Evolutionary conservation across 2,329 filamentous ascomycete genomes (phyloP).

Genomic region (Nigrospora sphaerica): DNA sequence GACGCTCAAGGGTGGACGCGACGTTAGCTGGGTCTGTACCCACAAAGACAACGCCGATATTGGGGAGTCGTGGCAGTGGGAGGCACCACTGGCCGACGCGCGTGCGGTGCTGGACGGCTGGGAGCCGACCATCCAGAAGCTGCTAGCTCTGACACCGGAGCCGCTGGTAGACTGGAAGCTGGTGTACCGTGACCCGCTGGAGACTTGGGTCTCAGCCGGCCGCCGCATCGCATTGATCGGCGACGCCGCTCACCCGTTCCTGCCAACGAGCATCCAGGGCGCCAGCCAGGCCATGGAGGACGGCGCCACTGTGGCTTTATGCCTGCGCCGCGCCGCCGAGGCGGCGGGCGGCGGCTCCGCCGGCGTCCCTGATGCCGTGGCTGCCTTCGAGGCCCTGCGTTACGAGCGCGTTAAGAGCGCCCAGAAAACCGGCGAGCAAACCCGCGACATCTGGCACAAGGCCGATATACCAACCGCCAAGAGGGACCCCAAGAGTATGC

Average conservation of each 20-base stretch:
- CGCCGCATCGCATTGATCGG: constrained; percentile 37
- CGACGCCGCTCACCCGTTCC: constrained; percentile 42
- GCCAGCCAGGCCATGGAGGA: constrained; percentile 43
- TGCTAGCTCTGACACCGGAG: constrained; percentile 27
- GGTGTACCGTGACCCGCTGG: constrained; percentile 27
- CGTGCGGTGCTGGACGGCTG: constrained; percentile 21
- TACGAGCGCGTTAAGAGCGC: constrained; percentile 39
- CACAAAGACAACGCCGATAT: constrained; percentile 29
- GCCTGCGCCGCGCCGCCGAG: constrained; percentile 23
- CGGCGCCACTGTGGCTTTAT: constrained; percentile 37
- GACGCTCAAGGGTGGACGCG: constrained; percentile 42
- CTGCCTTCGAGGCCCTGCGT: constrained; percentile 35
- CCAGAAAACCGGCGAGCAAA: constrained; percentile 38
- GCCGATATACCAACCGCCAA: constrained; percentile 39
- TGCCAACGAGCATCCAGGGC: constrained; percentile 39
- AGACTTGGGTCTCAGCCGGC: constrained; percentile 31
- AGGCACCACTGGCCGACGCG: constrained; percentile 16
- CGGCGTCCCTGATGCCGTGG: constrained; percentile 31
- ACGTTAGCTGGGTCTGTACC: constrained; percentile 49
- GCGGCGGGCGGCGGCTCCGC: not conserved
- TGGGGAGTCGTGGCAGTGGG: constrained; percentile 16
- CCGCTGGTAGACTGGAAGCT: constrained; percentile 28
- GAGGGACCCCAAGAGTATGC: constrained; percentile 33
- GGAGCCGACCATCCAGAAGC: constrained; percentile 28
- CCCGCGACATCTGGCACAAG: constrained; percentile 44